phyloP scores from a whole-genome alignment of 352 stramenopile species.

The Phytophthora pisi region DNA sequence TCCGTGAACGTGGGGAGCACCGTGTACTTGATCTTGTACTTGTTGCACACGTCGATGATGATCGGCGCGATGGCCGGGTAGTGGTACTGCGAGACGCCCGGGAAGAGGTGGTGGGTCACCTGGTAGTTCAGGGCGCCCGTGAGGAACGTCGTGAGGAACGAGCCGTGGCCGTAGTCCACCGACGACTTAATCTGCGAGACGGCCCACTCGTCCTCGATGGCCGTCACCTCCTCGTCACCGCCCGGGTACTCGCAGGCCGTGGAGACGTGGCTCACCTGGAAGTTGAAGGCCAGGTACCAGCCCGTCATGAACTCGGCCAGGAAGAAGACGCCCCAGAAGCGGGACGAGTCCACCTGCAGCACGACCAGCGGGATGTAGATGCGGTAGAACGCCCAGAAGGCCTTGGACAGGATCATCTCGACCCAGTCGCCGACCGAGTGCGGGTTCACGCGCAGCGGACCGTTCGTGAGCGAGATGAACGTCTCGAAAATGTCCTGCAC shows the following conservation, averaged over 20 bases:
- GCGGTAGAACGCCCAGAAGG: conserved; percentile 90
- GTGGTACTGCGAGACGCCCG: conserved; percentile 93
- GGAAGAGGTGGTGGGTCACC: conserved; percentile 94
- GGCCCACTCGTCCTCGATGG: conserved; percentile 91
- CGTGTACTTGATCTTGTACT: conserved; percentile 94
- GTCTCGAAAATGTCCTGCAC: conserved; percentile 93
- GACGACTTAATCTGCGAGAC: conserved; percentile 94
- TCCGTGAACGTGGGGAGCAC: conserved; percentile 83
- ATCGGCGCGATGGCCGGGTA: conserved; percentile 93
- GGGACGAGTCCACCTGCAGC: conserved; percentile 58
- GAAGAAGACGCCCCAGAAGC: conserved; percentile 85
- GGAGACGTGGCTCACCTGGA: conserved; percentile 92
- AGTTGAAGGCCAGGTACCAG: conserved; percentile 95
- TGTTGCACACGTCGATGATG: conserved; percentile 92
- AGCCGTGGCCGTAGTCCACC: conserved; percentile 92
- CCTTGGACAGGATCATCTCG: conserved; percentile 87
- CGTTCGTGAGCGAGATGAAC: conserved; percentile 86
- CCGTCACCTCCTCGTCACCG: conserved; percentile 57
- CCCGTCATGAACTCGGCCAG: conserved; percentile 90
- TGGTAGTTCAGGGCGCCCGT: conserved; percentile 97
- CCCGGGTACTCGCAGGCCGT: conserved; percentile 91
- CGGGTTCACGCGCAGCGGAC: conserved; percentile 92
- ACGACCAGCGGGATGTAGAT: conserved; percentile 89
- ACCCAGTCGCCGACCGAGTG: conserved; percentile 78
- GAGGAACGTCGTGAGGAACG: conserved; percentile 90